Base-by-base conservation (phyloP, 805 yeast genomes). In the Henningerozyma blattae region DNA sequence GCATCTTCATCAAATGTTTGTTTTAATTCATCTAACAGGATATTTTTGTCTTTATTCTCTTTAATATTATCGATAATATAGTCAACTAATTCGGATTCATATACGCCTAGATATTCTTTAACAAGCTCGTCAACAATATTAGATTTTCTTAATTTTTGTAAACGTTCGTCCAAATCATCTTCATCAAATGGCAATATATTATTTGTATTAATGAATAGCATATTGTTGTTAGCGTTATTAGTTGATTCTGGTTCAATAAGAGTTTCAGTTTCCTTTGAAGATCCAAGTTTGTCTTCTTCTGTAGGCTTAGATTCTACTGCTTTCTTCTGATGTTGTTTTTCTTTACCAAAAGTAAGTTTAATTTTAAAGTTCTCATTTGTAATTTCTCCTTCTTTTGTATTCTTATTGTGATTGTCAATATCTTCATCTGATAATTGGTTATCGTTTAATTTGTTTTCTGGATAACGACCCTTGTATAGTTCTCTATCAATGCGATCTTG, bases 1-100 rank as follows among this genome's bases (percentile, higher is more conserved):
- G 54, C 53, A 32, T 54, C 59, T 3, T 52, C 56, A 39, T 54
- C 59, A 34, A 54, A 54, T 2, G 58, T 54, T 30, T 54, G 58
- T 27, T 40, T 40, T 9, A 54, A 40, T 26, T 54, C 59, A 15
- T 43, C 41, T 13, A 47, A 31, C 13, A 54, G 37, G 17, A 42
- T 40, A 10, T 37, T 30, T 34, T 42, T 50, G 29, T 36, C 44
- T 33, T 45, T 45, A 37, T 48, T 35, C 27, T 45, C 49, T 14
- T 37, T 41, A 15, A 54, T 48, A 27, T 50, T 50, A 16, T 52
- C 54, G 16, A 53, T 31, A 22, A 54, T 52, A 41, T 49, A 54
- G 3, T 49, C 56, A 3, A 52, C 57, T 35, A 54, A 31, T 24
- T 54, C 59, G 24, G 46, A 47, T 31, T 54, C 59, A 36, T 51